Base-by-base conservation (phyloP, 352 stramenopile species). In the Globisporangium alternatum region DNA sequence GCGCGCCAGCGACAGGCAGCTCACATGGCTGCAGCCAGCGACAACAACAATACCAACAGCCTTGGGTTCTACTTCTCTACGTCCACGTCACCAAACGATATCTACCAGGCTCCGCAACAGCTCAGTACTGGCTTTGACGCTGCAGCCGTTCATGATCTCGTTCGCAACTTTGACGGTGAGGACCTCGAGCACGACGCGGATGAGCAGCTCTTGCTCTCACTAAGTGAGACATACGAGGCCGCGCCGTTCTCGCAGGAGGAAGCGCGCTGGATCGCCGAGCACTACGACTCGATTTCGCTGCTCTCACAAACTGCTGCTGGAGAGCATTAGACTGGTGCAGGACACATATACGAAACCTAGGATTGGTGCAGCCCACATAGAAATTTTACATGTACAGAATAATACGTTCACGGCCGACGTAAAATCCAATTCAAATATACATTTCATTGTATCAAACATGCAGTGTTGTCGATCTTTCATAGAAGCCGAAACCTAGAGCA, bases 1-100 rank as follows among this genome's bases (percentile, higher is more conserved):
- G 60, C 58, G 19, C 51, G 68, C 10, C 68, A 51, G n/a, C 44
- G 44, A 1, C 44, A 51, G 66, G 6, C 35, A 65, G 17, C 56
- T 72, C n/a, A 67, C 6, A n/a, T 7, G 10, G 7, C n/a, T 51
- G 44, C 21, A 15, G 43, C 19, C 17, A 49, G 17, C 19, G 22
- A 9, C 4, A 49, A 9, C 17, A 21, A 49, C 17, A 51, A 6
- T n/a, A 51, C 0, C 44, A 51, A 2, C 19, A 51, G 19, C n/a
- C 21, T 9, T 30, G 22, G n/a, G n/a, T n/a, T n/a, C n/a, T 51
- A 9, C 28, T 30, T 30, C 13, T 13, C 35, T 10, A 41, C n/a
- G n/a, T n/a, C n/a, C n/a, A n/a, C n/a, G 4, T 10, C 7, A 10
- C n/a, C 44, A 30, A 28, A 9, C 4, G 8, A 41, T 2, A 41